Evolutionary conservation across 1,284 basidiomycete genomes (phyloP).

Genomic region (Entoloma clypeatum): DNA sequence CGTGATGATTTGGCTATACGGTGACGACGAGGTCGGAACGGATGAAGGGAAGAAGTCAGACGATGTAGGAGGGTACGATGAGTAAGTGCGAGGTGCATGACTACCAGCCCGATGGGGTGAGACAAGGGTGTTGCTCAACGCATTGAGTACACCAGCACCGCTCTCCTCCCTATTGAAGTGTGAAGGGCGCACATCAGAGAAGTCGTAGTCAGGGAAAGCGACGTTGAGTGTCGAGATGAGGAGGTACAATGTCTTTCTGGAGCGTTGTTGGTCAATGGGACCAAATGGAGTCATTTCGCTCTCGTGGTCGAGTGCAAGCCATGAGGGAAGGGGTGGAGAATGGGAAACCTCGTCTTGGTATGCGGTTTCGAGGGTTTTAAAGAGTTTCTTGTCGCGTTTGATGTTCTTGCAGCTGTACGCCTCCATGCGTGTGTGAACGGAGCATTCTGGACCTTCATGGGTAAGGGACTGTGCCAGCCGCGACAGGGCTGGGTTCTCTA

Average conservation of each 20-base stretch:
- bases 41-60: constrained; percentile 71
- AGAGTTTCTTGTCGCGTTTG: constrained; percentile 94
- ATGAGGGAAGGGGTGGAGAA: constrained; percentile 67
- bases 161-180: constrained; percentile 87
- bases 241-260: constrained; percentile 87
- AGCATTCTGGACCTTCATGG: constrained; percentile 84
- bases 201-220: constrained; percentile 97
- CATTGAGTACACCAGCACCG: constrained; percentile 73
- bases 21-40: constrained; percentile 65
- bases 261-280: constrained; percentile 69
- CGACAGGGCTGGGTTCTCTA: constrained; percentile 80
- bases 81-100: constrained; percentile 71
- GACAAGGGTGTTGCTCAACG: constrained; percentile 75
- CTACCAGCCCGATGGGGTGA: constrained; percentile 62
- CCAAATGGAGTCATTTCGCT: constrained; percentile 76
- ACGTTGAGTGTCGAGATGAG: constrained; percentile 96
- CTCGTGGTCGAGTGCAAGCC: constrained; percentile 62
- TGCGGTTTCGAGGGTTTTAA: constrained; percentile 85
- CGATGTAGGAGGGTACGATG: constrained; percentile 73
- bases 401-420: constrained; percentile 98
- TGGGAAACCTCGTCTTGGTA: constrained; percentile 76
- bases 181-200: constrained; percentile 87
- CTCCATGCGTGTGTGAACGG: constrained; percentile 91
- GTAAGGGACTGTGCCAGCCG: constrained; percentile 81
- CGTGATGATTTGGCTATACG: constrained; percentile 49